Evolutionary conservation across 2,329 filamentous ascomycete species (phyloP).

Genomic region (Chaetomiaceae sp.): DNA sequence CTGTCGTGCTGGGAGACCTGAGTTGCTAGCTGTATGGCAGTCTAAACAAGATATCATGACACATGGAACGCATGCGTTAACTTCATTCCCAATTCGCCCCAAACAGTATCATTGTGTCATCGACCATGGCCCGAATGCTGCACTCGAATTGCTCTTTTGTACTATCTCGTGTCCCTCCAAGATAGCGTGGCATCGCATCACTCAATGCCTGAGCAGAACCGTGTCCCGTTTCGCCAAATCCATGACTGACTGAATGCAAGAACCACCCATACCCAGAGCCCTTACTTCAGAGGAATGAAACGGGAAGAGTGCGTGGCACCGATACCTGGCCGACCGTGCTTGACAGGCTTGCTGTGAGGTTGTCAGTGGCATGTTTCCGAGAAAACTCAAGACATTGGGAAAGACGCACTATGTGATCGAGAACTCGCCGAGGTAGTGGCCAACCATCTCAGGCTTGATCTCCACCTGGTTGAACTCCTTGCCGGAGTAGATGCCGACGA

Average conservation of each 20-base stretch:
- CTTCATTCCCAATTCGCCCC: neutral
- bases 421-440: slow-evolving; percentile 99
- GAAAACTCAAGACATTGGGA: neutral
- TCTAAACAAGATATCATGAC: neutral
- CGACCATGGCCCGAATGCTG: slow-evolving; percentile 21
- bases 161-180: slow-evolving; percentile 26
- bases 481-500: slow-evolving; percentile 98
- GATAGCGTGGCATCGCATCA: slow-evolving; percentile 26
- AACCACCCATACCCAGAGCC: slow-evolving; percentile 46
- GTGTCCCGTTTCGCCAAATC: slow-evolving; percentile 53
- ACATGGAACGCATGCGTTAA: too few relatives aligned
- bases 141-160: slow-evolving; percentile 25
- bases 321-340: slow-evolving; percentile 99
- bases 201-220: slow-evolving; percentile 43
- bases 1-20: too few relatives aligned
- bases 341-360: slow-evolving; percentile 84
- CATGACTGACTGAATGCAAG: slow-evolving; percentile 50
- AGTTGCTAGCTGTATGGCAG: too few relatives aligned
- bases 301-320: slow-evolving; percentile 99
- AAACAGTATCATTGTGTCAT: slow-evolving; percentile 1
- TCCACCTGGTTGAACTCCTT: slow-evolving; percentile 99
- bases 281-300: slow-evolving; percentile 99
- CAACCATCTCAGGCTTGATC: slow-evolving; percentile 99
- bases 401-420: slow-evolving; percentile 95
- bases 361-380: slow-evolving; percentile 43